Conservation (phyloP, 495 filamentous ascomycete species). For the Penicillium subrubescens region DNA sequence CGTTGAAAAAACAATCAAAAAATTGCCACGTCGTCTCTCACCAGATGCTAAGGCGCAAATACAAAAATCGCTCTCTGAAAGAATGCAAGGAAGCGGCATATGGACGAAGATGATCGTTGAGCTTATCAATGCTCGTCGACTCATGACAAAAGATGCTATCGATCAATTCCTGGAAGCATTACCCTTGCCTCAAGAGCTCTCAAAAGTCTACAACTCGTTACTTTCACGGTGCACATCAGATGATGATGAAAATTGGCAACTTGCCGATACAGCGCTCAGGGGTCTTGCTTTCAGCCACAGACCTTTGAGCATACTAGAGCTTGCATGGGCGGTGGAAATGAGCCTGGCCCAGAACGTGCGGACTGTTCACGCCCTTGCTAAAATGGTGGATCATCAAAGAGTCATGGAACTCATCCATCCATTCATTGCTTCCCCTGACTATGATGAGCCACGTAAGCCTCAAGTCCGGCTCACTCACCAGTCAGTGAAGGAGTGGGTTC, state of each 20-base stretch:
- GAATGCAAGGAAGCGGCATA: constrained; percentile 5
- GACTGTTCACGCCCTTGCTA: constrained; percentile 20
- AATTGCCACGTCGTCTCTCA: no score
- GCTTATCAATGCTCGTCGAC: not conserved
- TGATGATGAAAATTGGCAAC: not conserved
- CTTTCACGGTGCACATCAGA: not conserved
- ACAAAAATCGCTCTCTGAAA: no score
- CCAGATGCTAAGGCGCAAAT: no score
- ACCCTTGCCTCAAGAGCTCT: not conserved
- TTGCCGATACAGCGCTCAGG: constrained; percentile 22
- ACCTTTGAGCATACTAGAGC: constrained; percentile 30
- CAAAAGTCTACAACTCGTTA: not conserved
- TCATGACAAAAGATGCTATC: no score
- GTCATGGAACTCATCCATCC: constrained; percentile 30
- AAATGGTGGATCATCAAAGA: constrained; percentile 29
- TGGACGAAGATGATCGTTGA: not conserved
- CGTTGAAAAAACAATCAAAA: not conserved
- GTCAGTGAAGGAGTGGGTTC: constrained; percentile 33
- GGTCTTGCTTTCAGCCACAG: constrained; percentile 22
- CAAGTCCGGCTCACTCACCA: constrained; percentile 31
- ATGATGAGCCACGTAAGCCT: constrained; percentile 20
- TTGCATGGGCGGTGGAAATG: constrained; percentile 26
- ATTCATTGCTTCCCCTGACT: constrained; percentile 27
- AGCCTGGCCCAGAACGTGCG: constrained; percentile 8
- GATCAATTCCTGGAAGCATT: not conserved